Conservation (phyloP, 2,329 filamentous ascomycete species). For the Ceratocystis diversiconidia region DNA sequence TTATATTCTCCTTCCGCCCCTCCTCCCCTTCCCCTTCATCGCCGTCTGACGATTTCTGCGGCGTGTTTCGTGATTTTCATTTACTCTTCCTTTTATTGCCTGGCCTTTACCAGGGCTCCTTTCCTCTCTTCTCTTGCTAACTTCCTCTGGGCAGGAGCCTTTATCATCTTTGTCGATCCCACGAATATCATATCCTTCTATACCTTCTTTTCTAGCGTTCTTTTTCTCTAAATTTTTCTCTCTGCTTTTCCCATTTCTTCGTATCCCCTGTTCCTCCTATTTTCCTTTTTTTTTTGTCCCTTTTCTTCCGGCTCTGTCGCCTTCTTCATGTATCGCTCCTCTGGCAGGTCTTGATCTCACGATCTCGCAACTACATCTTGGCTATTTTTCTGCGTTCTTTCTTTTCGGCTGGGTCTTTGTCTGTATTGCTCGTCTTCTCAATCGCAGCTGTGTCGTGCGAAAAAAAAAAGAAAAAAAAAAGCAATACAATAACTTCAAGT, state of each 20-base stretch:
- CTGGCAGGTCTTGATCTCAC: slow-evolving; percentile 5
- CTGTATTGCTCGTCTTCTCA: background rate
- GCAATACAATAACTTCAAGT: background rate
- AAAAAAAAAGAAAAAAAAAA: too few species aligned
- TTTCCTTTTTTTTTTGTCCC: background rate
- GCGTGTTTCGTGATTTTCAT: slow-evolving; percentile 12
- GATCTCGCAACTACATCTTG: background rate
- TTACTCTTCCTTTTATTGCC: slow-evolving; percentile 2
- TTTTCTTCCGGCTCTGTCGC: background rate
- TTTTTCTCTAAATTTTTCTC: background rate
- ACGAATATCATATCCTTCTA: background rate
- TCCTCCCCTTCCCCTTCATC: background rate
- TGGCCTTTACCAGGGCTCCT: background rate
- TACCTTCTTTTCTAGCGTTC: background rate
- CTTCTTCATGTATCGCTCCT: background rate
- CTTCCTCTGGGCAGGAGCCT: background rate
- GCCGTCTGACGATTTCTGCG: slow-evolving; percentile 3
- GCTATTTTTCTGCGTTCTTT: background rate
- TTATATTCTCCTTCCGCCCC: background rate
- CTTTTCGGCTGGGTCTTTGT: background rate
- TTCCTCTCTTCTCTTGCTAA: background rate
- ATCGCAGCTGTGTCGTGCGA: background rate
- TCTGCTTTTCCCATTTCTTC: background rate
- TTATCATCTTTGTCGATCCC: background rate
- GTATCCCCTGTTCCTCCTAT: background rate